phyloP scores from a whole-genome alignment of 2,329 filamentous ascomycete genomes.

The Cytospora piceicola region DNA sequence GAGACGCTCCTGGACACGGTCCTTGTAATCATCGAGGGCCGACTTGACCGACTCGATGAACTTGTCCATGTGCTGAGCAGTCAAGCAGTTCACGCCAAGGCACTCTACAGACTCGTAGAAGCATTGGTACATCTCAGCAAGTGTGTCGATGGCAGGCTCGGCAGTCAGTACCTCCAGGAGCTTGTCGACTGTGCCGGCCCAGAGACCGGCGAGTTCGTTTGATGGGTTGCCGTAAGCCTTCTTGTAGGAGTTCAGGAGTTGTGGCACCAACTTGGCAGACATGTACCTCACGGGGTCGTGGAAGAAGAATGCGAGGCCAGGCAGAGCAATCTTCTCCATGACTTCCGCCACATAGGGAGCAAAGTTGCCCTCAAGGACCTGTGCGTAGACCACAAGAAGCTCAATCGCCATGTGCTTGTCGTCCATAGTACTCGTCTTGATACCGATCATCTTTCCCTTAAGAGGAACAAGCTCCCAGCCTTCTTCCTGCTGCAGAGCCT shows the following conservation, averaged over 20 bases:
- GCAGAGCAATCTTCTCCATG: constrained; percentile 94
- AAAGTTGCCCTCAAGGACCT: constrained; percentile 91
- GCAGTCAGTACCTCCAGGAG: constrained; percentile 90
- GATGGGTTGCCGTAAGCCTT: constrained; percentile 84
- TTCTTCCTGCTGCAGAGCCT: constrained; percentile 90
- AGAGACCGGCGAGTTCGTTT: constrained; percentile 77
- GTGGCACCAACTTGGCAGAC: constrained; percentile 91
- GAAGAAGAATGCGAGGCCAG: constrained; percentile 97
- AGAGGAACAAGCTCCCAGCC: constrained; percentile 97
- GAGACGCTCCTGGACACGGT: constrained; percentile 78
- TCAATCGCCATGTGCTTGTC: constrained; percentile 99
- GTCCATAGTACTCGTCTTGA: constrained; percentile 94
- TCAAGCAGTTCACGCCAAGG: constrained; percentile 82
- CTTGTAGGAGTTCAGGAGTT: constrained; percentile 92
- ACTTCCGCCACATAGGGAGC: constrained; percentile 90
- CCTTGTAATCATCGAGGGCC: constrained; percentile 90
- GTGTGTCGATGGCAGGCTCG: constrained; percentile 92
- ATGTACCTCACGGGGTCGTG: constrained; percentile 96
- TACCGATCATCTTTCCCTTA: constrained; percentile 97
- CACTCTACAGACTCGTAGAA: constrained; percentile 99
- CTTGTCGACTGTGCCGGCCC: constrained; percentile 85
- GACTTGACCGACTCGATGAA: constrained; percentile 88
- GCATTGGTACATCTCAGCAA: constrained; percentile 99
- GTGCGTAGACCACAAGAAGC: constrained; percentile 93
- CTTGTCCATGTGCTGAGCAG: constrained; percentile 74